A percentile compares a stretch with the other conserved stretches of the same genome.
phyloP scores from a whole-genome alignment of 768 basidiomycete species.

The Kwoniella botswanensis region DNA sequence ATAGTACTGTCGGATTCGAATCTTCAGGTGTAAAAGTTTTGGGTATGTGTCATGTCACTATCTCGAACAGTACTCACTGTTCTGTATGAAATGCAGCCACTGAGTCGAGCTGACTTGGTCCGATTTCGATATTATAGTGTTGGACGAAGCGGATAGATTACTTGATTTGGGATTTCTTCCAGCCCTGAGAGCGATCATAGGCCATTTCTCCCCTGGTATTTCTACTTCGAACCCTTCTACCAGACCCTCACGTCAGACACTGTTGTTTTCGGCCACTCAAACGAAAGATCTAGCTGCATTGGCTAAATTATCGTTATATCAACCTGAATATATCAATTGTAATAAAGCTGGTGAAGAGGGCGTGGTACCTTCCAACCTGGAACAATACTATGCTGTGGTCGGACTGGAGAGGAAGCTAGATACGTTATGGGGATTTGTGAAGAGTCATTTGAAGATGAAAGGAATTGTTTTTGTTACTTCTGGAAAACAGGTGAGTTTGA shows the following conservation, averaged over 20 bases:
- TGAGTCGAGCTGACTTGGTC: no score
- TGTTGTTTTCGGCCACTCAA: constrained; percentile 96
- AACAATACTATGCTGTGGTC: constrained; percentile 86
- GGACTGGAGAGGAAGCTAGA: constrained; percentile 86
- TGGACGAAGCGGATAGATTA: constrained; percentile 96
- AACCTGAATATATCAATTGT: constrained; percentile 75
- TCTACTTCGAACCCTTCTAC: constrained; percentile 6
- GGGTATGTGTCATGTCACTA: constrained; percentile 63
- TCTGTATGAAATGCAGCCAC: no score
- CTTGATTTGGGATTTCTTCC: constrained; percentile 94
- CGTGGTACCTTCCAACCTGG: constrained; percentile 74
- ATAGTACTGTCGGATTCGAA: constrained; percentile 95
- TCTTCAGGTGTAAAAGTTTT: constrained; percentile 87
- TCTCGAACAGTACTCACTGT: no score
- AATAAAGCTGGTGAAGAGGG: constrained; percentile 54
- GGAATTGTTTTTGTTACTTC: constrained; percentile 91
- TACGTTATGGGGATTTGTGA: constrained; percentile 91
- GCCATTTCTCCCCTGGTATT: constrained; percentile 70
- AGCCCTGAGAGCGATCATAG: constrained; percentile 86
- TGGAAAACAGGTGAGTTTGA: constrained; percentile 75
- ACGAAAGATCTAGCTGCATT: constrained; percentile 70
- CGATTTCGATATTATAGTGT: constrained; percentile 63
- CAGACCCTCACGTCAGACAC: constrained; percentile 71
- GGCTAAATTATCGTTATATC: constrained; percentile 83
- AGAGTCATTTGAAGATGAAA: constrained; percentile 88